A percentile compares a stretch with the other conserved stretches of the same genome.
These are phyloP conservation scores for Paratinospora sagittata DNA, from an alignment of 164 flowering plant genomes.

Conservation along the genomic window DNA sequence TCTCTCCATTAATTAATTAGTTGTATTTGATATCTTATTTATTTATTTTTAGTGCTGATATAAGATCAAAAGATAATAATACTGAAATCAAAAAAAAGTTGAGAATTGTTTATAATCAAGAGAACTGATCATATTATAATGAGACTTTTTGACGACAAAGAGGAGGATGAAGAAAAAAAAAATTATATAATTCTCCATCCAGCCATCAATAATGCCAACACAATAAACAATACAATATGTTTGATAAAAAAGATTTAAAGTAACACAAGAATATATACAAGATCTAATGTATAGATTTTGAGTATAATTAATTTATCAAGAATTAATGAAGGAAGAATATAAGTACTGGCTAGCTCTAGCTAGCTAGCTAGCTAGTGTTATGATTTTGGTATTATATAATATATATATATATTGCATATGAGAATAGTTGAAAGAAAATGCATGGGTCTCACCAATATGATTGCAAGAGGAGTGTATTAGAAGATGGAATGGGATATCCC, in stretches of 20 bases:
- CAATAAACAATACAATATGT: not conserved
- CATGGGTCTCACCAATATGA: slow-evolving; percentile 4
- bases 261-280: slow-evolving; percentile 4
- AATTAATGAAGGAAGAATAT: not conserved
- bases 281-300: not conserved
- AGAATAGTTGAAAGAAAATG: too few species aligned
- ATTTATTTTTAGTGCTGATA: too few species aligned
- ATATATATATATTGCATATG: too few species aligned
- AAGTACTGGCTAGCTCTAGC: too few species aligned
- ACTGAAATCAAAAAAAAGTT: too few species aligned
- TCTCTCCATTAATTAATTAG: not conserved
- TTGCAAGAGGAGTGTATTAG: not conserved
- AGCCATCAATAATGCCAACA: not conserved
- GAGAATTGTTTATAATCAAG: not conserved
- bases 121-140: too few species aligned
- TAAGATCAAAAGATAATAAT: too few species aligned
- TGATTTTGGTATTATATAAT: not conserved
- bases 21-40: too few species aligned
- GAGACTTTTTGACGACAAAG: slow-evolving; percentile 2
- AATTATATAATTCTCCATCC: not conserved
- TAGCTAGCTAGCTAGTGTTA: too few species aligned
- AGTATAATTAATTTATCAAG: not conserved
- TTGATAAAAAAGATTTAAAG: not conserved
- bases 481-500: not conserved
- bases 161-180: not conserved